Conservation (phyloP, 1,284 basidiomycete genomes). For the Rhodotorula sp. region DNA sequence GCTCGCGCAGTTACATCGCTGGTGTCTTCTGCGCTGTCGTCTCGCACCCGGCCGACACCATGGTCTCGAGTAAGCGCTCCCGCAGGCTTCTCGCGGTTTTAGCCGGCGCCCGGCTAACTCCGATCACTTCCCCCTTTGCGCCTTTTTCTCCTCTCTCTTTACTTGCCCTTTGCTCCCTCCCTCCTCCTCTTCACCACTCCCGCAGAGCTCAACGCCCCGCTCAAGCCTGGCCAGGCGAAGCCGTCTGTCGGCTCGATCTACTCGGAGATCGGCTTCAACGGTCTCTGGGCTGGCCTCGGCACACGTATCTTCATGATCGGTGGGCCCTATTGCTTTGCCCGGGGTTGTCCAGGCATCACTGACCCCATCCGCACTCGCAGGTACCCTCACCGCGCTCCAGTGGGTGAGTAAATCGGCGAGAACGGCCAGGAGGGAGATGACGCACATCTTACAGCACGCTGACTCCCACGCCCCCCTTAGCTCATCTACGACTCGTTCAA, state of each 20-base stretch:
- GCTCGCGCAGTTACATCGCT: conserved; percentile 46
- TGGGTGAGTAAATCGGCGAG: conserved; percentile 34
- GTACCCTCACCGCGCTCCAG: conserved; percentile 50
- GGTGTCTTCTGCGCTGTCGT: conserved; percentile 50
- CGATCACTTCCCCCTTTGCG: too few relatives aligned
- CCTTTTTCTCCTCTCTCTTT: too few relatives aligned
- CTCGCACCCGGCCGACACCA: conserved; percentile 50
- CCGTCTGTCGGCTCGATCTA: conserved; percentile 49
- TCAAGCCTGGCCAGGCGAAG: conserved; percentile 46
- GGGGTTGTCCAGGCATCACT: not conserved
- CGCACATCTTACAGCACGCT: not conserved
- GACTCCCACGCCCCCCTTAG: not conserved
- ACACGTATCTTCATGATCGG: conserved; percentile 38
- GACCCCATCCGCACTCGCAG: conserved; percentile 44
- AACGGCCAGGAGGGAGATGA: too few relatives aligned
- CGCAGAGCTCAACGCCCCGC: conserved; percentile 46
- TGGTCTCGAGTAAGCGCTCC: conserved; percentile 47
- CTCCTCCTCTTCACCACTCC: not conserved
- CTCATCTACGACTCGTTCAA: conserved; percentile 48
- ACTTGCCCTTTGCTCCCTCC: too few relatives aligned
- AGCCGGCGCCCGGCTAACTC: too few relatives aligned
- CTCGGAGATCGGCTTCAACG: conserved; percentile 48
- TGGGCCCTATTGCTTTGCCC: not conserved
- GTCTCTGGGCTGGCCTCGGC: conserved; percentile 49
- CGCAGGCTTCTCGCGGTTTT: too few relatives aligned